Conservation (phyloP, 2,329 filamentous ascomycete species). For the Ceratocystis cacaofunesta region DNA sequence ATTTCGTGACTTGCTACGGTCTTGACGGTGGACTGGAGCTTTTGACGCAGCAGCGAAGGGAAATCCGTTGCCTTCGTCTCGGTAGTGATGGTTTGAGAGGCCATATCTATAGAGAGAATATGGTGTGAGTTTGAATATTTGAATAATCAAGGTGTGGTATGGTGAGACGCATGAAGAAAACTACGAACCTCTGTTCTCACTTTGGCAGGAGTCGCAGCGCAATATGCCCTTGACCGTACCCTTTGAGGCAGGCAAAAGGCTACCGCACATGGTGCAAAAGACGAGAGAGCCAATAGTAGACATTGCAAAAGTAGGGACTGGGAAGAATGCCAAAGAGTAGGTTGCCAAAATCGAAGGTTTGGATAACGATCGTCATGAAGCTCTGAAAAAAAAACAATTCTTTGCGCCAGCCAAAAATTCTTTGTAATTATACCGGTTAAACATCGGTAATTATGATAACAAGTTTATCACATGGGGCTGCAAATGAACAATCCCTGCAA, state of each 20-base stretch:
- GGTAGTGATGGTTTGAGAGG: slow-evolving; percentile 62
- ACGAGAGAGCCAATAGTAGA: slow-evolving; percentile 78
- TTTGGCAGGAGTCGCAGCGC: slow-evolving; percentile 72
- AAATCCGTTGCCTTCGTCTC: slow-evolving; percentile 81
- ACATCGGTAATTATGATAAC: slow-evolving; percentile 13
- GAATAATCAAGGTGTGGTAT: not conserved
- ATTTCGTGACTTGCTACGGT: slow-evolving; percentile 63
- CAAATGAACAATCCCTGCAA: slow-evolving; percentile 13
- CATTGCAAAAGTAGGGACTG: slow-evolving; percentile 38
- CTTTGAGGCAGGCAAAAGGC: slow-evolving; percentile 67
- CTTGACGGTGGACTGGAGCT: slow-evolving; percentile 70
- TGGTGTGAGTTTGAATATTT: slow-evolving; percentile 12
- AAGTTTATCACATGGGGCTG: slow-evolving; percentile 4
- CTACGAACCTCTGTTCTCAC: slow-evolving; percentile 60
- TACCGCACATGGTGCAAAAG: slow-evolving; percentile 87
- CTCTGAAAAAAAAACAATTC: not conserved
- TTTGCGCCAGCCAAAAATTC: slow-evolving; percentile 12
- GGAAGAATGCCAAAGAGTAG: not conserved
- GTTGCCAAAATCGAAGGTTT: no score
- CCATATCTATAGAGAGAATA: slow-evolving; percentile 41
- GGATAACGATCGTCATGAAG: not conserved
- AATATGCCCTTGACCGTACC: slow-evolving; percentile 62
- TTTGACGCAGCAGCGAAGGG: slow-evolving; percentile 74
- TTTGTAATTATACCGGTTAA: slow-evolving; percentile 3
- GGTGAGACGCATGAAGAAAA: not conserved